These are phyloP conservation scores for Geotrichum fermentans DNA, from an alignment of 1,139 yeast species.

Conservation along the genomic window DNA sequence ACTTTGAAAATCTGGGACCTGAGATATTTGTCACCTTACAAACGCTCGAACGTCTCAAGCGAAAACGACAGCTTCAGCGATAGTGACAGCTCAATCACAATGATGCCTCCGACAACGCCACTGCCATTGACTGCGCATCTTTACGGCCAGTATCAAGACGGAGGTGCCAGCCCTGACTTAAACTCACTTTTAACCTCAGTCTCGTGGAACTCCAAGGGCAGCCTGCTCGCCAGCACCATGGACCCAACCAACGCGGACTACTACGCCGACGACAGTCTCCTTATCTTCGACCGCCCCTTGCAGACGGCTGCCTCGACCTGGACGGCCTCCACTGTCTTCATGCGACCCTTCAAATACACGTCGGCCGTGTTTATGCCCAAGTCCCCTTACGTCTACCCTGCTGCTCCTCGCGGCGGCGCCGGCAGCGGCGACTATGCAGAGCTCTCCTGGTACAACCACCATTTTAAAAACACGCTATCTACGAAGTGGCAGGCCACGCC, in stretches of 20 bases:
- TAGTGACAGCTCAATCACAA: background rate
- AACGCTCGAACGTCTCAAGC: too few relatives aligned
- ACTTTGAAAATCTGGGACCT: constrained; percentile 1
- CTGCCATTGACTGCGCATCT: constrained; percentile 1
- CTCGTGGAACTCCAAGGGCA: constrained; percentile 4
- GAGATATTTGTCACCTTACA: background rate
- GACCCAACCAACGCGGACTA: background rate
- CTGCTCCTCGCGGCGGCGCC: background rate
- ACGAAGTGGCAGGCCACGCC: constrained; percentile 4
- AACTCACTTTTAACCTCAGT: constrained; percentile 4
- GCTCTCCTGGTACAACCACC: background rate
- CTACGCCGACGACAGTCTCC: background rate
- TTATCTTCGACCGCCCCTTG: background rate
- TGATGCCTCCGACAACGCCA: too few relatives aligned
- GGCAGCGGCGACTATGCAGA: background rate
- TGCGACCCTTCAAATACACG: constrained; percentile 1
- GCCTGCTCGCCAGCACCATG: background rate
- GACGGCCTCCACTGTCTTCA: background rate
- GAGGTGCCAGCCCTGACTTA: background rate
- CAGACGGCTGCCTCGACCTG: background rate
- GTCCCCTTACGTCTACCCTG: background rate
- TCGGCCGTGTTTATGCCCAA: background rate
- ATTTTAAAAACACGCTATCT: background rate
- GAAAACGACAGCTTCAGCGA: background rate
- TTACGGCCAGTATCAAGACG: background rate